Evolutionary conservation across 139 green algal genomes (phyloP).

Genomic region (Picochlorum costavermella): DNA sequence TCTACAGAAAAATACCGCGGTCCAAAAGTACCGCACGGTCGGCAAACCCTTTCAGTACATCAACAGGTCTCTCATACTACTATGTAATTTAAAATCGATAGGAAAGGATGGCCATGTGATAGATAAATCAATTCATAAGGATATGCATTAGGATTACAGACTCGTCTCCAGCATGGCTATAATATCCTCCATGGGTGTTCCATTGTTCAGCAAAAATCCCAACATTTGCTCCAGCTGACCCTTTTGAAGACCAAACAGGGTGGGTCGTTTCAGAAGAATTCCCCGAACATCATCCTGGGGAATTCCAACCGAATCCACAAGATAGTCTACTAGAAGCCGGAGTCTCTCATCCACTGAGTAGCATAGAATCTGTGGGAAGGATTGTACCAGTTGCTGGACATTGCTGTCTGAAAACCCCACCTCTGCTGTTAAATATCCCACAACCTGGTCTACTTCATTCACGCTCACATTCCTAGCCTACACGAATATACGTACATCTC

Average conservation of each 20-base stretch:
- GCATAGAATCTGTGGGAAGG: slow-evolving; percentile 55
- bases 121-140: too few species aligned
- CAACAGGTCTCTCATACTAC: too few species aligned
- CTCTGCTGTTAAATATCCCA: background rate
- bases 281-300: slow-evolving; percentile 13
- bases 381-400: slow-evolving; percentile 40
- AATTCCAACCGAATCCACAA: slow-evolving; percentile 21
- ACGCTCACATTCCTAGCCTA: background rate
- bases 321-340: slow-evolving; percentile 51
- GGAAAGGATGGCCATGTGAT: too few species aligned
- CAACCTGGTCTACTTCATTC: background rate
- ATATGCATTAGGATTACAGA: slow-evolving; percentile 2
- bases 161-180: slow-evolving; percentile 24
- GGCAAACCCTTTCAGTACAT: background rate
- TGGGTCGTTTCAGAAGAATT: slow-evolving; percentile 43
- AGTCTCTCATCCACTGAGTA: slow-evolving; percentile 53
- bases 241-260: slow-evolving; percentile 58
- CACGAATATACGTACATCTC: background rate
- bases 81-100: too few species aligned
- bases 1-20: too few species aligned
- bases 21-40: too few species aligned
- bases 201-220: slow-evolving; percentile 48
- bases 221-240: slow-evolving; percentile 43
- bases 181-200: slow-evolving; percentile 27
- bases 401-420: background rate